Evolutionary conservation across 192 early-diverging fungal genomes (phyloP).

Genomic region (Backusella psychrophila): DNA sequence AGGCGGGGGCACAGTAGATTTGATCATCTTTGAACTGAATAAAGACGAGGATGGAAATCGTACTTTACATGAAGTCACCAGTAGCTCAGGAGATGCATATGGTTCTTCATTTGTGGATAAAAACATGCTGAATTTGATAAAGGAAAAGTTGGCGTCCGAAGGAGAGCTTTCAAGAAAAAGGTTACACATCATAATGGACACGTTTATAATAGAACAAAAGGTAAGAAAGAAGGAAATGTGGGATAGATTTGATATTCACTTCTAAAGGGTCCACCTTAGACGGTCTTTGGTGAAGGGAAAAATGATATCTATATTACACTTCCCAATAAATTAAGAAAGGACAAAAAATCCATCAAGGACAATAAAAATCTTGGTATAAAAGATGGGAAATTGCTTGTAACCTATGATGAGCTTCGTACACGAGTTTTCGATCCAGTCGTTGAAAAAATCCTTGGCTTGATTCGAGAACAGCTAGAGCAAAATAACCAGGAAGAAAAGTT

Average conservation of each 20-base stretch:
- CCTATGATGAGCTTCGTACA: slow-evolving; percentile 30
- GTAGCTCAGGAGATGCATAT: slow-evolving; percentile 43
- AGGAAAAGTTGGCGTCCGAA: slow-evolving; percentile 32
- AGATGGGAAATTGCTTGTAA: neutral
- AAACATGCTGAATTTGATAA: slow-evolving; percentile 40
- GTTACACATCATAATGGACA: slow-evolving; percentile 41
- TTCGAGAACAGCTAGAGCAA: slow-evolving; percentile 41
- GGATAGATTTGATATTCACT: slow-evolving; percentile 6
- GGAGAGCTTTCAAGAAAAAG: slow-evolving; percentile 37
- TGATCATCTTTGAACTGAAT: slow-evolving; percentile 49
- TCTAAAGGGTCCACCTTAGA: neutral
- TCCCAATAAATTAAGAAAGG: neutral
- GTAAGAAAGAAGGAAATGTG: neutral
- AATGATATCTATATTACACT: neutral
- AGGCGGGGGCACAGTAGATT: slow-evolving; percentile 51
- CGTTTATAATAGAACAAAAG: slow-evolving; percentile 41
- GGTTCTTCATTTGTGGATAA: slow-evolving; percentile 43
- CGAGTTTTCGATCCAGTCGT: slow-evolving; percentile 49
- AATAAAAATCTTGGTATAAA: slow-evolving; percentile 5
- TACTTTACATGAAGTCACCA: slow-evolving; percentile 44
- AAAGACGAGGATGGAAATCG: slow-evolving; percentile 36
- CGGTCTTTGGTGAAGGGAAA: slow-evolving; percentile 15
- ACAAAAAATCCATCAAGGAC: neutral
- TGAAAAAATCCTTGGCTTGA: slow-evolving; percentile 36
- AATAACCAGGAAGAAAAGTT: slow-evolving; percentile 21